Evolutionary conservation across 2,329 filamentous ascomycete genomes (phyloP).

Genomic region (Trichoderma aggressivum): DNA sequence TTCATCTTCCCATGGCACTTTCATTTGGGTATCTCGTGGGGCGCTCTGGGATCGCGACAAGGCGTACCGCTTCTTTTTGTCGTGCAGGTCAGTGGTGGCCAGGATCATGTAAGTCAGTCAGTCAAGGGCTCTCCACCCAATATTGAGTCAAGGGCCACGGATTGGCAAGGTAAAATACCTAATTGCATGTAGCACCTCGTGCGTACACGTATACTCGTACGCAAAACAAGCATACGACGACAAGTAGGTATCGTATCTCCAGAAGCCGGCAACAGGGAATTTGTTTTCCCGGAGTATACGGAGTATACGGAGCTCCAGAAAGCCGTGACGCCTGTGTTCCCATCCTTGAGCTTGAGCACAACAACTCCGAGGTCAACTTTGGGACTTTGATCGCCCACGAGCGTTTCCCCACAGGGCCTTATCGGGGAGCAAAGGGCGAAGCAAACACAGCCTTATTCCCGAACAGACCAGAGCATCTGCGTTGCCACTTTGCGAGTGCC

Average conservation of each 20-base stretch:
- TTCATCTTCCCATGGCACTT: neutral
- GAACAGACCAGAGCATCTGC: neutral
- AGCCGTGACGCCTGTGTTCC: neutral
- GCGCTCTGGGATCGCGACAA: neutral
- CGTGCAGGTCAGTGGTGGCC: neutral
- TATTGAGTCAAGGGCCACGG: neutral
- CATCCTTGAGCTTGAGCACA: neutral
- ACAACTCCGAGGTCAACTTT: neutral
- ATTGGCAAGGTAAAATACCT: neutral
- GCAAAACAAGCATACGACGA: neutral
- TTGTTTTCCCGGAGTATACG: neutral
- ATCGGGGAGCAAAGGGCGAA: neutral
- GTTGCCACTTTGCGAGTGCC: neutral
- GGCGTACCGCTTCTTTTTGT: neutral
- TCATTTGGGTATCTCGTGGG: neutral
- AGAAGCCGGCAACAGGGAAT: neutral
- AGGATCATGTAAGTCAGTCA: neutral
- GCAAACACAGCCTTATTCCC: neutral
- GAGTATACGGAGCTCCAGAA: neutral
- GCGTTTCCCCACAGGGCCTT: neutral
- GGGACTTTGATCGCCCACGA: neutral
- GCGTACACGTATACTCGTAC: neutral
- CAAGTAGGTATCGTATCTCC: neutral
- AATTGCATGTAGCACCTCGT: neutral
- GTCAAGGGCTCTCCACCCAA: neutral